A percentile compares a stretch with the other conserved stretches of the same genome.
These are phyloP conservation scores for Phylloporus arenicola DNA, from an alignment of 768 basidiomycete genomes.

Conservation along the genomic window DNA sequence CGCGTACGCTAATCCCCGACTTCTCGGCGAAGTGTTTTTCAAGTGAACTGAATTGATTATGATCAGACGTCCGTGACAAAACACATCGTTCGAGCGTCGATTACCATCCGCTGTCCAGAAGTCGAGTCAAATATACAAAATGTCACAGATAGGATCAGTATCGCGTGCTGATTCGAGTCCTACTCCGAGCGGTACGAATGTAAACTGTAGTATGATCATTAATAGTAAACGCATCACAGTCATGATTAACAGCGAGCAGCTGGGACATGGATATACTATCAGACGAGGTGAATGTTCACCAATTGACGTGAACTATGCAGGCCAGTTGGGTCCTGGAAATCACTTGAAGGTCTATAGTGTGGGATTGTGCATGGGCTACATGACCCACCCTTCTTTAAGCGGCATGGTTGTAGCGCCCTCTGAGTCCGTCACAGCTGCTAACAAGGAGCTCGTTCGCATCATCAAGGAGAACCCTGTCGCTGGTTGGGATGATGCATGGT, in stretches of 20 bases:
- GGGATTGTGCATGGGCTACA: neutral
- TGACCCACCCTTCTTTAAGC: neutral
- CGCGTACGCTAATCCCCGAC: neutral
- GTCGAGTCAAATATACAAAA: neutral
- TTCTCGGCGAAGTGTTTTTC: neutral
- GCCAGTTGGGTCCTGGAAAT: too few relatives aligned
- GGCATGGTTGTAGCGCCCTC: neutral
- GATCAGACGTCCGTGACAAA: neutral
- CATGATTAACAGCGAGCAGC: neutral
- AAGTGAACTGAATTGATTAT: neutral
- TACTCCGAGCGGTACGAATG: neutral
- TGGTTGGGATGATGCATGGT: conserved; percentile 23
- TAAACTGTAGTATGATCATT: neutral
- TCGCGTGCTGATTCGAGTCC: neutral
- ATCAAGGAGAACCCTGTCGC: conserved; percentile 9
- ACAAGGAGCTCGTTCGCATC: conserved; percentile 5
- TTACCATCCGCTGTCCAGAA: neutral
- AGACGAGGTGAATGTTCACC: neutral
- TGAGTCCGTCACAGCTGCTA: neutral
- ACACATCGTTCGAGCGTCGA: neutral
- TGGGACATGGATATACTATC: neutral
- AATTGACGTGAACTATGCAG: too few relatives aligned
- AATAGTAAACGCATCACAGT: neutral
- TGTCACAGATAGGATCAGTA: neutral
- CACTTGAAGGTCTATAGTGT: too few relatives aligned